Conservation (phyloP, 2,329 filamentous ascomycete species). For the Phialophora chinensis region DNA sequence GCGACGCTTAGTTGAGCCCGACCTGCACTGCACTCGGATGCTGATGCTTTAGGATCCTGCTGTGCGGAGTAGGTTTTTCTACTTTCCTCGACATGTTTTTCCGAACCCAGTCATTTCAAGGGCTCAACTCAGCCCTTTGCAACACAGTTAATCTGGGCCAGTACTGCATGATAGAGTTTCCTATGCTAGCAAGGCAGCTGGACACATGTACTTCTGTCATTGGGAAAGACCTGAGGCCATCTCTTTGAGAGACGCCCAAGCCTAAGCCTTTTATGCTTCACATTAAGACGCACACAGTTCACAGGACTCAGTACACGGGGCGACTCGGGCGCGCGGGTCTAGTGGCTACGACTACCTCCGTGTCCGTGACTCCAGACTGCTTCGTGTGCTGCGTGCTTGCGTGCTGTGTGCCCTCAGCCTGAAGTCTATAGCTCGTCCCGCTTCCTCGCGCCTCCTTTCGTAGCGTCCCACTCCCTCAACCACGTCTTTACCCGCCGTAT, state of each 20-base stretch:
- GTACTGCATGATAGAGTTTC: no score
- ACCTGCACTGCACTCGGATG: neutral
- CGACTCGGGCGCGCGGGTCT: neutral
- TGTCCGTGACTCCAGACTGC: neutral
- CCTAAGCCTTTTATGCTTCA: no score
- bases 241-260: no score
- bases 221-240: no score
- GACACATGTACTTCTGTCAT: no score
- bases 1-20: neutral
- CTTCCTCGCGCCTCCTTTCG: constrained; percentile 17
- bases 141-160: no score
- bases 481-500: constrained; percentile 54
- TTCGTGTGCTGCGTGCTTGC: neutral
- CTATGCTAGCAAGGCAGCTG: no score
- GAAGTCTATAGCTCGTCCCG: constrained; percentile 28
- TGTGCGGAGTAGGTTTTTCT: neutral
- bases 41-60: neutral
- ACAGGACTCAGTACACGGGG: no score
- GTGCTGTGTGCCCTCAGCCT: neutral
- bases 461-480: constrained; percentile 40
- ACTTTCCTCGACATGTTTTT: no score
- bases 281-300: no score
- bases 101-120: no score
- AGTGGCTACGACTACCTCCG: neutral
- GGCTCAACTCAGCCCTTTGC: no score